Base-by-base conservation (phyloP, 208 protist species). In the Acanthamoeba culbertsoni region DNA sequence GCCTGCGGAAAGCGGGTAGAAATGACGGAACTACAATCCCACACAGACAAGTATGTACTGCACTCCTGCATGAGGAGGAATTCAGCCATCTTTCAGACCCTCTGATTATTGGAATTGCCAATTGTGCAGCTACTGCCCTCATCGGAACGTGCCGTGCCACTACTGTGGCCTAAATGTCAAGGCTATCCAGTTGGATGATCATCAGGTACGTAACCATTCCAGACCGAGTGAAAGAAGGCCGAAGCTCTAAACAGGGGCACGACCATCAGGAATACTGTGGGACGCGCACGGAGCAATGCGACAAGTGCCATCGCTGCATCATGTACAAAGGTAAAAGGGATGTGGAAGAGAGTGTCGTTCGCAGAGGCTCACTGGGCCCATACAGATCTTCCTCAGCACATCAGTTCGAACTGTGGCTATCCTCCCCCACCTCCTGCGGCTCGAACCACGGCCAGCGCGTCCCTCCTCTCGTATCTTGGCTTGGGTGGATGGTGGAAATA, bases 281-380 rank as follows among this genome's bases (percentile, higher is more conserved):
- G 23, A 89, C 45, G 1, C 79, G 79, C 51, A 89, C 79, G 31
- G 79, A 89, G 51, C 23, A 63, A 35, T 89, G 79, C 51, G 79
- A 89, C 12, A 33, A 63, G 26, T 89, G 79, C 33, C 26, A 62
- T 2, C 45, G 53, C 51, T 89, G 79, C 53, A 89, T 89, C 79
- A 89, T 65, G 79, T 89, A 89, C 79, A 89, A 89, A 89, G 79
- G 79, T 89, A n/a, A n/a, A n/a, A n/a, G n/a, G n/a, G n/a, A n/a
- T n/a, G n/a, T n/a, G n/a, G n/a, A n/a, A n/a, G n/a, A n/a, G n/a
- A n/a, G n/a, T n/a, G n/a, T n/a, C n/a, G n/a, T n/a, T n/a, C n/a
- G n/a, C n/a, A n/a, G n/a, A n/a, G n/a, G n/a, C n/a, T n/a, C n/a
- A n/a, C n/a, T n/a, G n/a, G n/a, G n/a, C n/a, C n/a, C n/a, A 40